phyloP scores from a whole-genome alignment of 768 basidiomycete genomes.

The Artomyces pyxidatus region DNA sequence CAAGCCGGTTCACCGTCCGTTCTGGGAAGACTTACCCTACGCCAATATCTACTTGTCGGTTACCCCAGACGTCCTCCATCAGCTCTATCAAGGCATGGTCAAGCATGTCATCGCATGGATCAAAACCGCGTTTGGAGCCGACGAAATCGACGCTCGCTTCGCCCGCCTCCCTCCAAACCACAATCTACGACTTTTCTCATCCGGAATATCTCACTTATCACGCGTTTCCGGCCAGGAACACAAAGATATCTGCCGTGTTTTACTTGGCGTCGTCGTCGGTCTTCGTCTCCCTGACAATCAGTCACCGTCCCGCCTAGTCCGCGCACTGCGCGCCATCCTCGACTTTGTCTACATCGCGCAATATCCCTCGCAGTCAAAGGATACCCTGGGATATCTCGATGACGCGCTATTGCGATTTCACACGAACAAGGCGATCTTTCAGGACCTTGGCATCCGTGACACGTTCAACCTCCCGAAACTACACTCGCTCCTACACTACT shows the following conservation, averaged over 20 bases:
- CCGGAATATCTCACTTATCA: slow-evolving; percentile 26
- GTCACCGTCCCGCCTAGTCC: not conserved
- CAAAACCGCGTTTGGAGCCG: slow-evolving; percentile 6
- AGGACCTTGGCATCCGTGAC: not conserved
- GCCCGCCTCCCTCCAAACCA: slow-evolving; percentile 25
- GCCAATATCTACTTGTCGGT: slow-evolving; percentile 17
- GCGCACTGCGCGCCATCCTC: not conserved
- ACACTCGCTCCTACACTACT: not conserved
- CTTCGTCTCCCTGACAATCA: not conserved
- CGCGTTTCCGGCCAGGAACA: slow-evolving; percentile 36
- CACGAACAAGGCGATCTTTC: not conserved
- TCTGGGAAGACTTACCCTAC: slow-evolving; percentile 23
- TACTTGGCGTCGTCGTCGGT: not conserved
- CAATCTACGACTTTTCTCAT: slow-evolving; percentile 23
- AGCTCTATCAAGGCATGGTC: slow-evolving; percentile 19
- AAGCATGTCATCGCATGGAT: not conserved
- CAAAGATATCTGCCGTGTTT: slow-evolving; percentile 22
- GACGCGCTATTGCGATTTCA: not conserved
- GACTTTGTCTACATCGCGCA: not conserved
- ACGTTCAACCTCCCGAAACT: not conserved
- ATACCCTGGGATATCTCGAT: not conserved
- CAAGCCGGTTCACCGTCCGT: slow-evolving; percentile 4
- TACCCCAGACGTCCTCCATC: slow-evolving; percentile 29
- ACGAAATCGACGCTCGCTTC: slow-evolving; percentile 27
- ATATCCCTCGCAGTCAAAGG: not conserved